These are phyloP conservation scores for Aspergillus sclerotialis DNA, from an alignment of 2,329 filamentous ascomycete genomes.

Conservation along the genomic window DNA sequence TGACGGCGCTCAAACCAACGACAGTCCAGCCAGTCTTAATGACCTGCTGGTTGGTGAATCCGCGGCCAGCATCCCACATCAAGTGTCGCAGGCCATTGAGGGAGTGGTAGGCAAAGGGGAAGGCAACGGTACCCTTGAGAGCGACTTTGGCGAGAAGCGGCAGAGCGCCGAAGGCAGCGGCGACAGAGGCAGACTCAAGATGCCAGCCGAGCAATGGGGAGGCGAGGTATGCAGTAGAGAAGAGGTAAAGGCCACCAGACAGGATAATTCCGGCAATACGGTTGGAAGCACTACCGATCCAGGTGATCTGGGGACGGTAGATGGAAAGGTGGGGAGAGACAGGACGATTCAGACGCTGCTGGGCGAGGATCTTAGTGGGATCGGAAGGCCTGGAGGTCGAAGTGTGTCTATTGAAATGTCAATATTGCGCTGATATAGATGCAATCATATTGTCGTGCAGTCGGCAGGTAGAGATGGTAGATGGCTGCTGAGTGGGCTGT, in stretches of 20 bases:
- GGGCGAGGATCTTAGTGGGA: constrained; percentile 57
- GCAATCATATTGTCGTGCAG: not conserved
- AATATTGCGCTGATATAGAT: constrained; percentile 1
- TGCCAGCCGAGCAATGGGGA: constrained; percentile 70
- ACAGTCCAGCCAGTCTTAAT: constrained; percentile 59
- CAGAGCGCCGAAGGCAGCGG: constrained; percentile 57
- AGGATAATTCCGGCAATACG: constrained; percentile 75
- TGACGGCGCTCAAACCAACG: constrained; percentile 49
- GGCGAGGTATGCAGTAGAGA: constrained; percentile 71
- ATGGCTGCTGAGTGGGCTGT: too few species aligned
- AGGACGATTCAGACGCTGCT: constrained; percentile 75
- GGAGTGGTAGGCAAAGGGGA: constrained; percentile 62
- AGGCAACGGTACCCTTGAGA: constrained; percentile 53
- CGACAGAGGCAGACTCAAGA: constrained; percentile 57
- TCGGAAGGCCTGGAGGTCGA: constrained; percentile 25
- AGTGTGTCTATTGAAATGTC: constrained; percentile 19
- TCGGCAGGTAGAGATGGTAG: constrained; percentile 13
- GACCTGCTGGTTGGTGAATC: constrained; percentile 58
- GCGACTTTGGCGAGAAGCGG: constrained; percentile 52
- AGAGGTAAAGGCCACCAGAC: constrained; percentile 70
- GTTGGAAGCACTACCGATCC: constrained; percentile 68
- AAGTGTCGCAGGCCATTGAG: constrained; percentile 67
- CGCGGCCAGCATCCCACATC: constrained; percentile 59
- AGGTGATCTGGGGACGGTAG: constrained; percentile 83
- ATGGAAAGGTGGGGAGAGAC: constrained; percentile 77